Evolutionary conservation across 179 eudicot genomes (phyloP).

Genomic region (Heliamphora ciliata): DNA sequence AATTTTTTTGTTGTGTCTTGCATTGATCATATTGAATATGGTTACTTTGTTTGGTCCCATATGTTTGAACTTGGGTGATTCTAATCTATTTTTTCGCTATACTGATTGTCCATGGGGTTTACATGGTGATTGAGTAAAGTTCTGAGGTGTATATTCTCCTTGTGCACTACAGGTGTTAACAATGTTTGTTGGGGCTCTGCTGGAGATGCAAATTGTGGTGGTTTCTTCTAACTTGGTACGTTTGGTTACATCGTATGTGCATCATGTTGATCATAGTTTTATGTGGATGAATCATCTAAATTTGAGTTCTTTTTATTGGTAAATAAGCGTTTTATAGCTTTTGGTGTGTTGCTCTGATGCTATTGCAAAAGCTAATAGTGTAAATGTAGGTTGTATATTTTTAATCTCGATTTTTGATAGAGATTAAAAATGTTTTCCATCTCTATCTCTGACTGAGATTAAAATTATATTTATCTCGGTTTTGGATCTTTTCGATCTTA

Average conservation of each 20-base stretch:
- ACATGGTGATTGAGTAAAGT: neutral
- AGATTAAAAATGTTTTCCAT: too few species aligned
- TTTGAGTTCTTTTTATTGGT: too few species aligned
- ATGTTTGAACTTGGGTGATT: neutral
- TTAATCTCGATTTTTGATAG: too few species aligned
- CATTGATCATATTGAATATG: neutral
- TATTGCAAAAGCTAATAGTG: too few species aligned
- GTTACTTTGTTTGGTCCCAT: neutral
- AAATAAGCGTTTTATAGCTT: too few species aligned
- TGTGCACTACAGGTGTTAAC: constrained; percentile 57
- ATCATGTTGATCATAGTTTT: constrained; percentile 11
- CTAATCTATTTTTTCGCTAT: neutral
- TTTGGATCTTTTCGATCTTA: too few species aligned
- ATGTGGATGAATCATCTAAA: neutral
- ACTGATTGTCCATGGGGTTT: neutral
- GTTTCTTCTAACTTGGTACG: constrained; percentile 89
- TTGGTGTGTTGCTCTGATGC: too few species aligned
- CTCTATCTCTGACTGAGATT: too few species aligned
- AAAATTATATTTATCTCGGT: too few species aligned
- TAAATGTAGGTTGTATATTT: too few species aligned
- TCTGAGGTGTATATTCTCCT: constrained; percentile 15
- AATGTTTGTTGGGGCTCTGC: constrained; percentile 71
- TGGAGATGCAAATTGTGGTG: constrained; percentile 83
- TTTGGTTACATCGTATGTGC: neutral
- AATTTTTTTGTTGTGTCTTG: neutral